A percentile compares a stretch with the other conserved stretches of the same genome.
phyloP scores from a whole-genome alignment of 1,284 basidiomycete genomes.

The Hypsizygus ulmarius region DNA sequence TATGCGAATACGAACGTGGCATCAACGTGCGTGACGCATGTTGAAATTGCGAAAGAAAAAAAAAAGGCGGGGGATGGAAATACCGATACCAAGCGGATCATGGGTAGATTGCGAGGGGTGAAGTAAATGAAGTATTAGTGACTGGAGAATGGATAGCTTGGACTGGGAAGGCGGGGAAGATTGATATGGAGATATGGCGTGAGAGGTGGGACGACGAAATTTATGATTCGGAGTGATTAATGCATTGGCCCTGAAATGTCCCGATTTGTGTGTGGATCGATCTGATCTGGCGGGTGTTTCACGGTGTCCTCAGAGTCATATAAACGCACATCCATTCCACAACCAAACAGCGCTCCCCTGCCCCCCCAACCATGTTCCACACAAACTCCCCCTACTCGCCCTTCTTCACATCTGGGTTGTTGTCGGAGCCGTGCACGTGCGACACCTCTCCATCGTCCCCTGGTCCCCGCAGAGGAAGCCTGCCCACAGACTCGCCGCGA shows the following conservation, averaged over 20 bases:
- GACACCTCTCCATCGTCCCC: no score
- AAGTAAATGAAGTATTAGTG: no score
- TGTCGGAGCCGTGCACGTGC: no score
- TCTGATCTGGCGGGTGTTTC: constrained; percentile 7
- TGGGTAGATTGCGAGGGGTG: not conserved
- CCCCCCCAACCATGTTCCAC: constrained; percentile 27
- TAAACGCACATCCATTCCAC: not conserved
- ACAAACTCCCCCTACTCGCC: constrained; percentile 48
- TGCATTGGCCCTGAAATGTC: not conserved
- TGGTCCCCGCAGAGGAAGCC: constrained; percentile 39
- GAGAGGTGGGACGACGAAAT: not conserved
- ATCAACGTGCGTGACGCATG: not conserved
- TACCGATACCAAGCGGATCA: not conserved
- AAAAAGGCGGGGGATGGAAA: no score
- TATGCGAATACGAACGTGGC: no score
- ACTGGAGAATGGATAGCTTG: not conserved
- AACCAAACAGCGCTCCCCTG: not conserved
- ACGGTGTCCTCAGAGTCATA: not conserved
- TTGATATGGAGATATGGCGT: constrained; percentile 6
- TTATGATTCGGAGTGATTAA: not conserved
- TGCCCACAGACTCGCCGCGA: constrained; percentile 38
- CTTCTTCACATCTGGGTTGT: constrained; percentile 60
- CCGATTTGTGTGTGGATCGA: constrained; percentile 3
- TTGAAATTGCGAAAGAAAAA: no score
- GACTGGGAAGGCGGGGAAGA: not conserved